Conservation (phyloP, 2,329 filamentous ascomycete species). For the Aspergillus pseudoglaucus region DNA sequence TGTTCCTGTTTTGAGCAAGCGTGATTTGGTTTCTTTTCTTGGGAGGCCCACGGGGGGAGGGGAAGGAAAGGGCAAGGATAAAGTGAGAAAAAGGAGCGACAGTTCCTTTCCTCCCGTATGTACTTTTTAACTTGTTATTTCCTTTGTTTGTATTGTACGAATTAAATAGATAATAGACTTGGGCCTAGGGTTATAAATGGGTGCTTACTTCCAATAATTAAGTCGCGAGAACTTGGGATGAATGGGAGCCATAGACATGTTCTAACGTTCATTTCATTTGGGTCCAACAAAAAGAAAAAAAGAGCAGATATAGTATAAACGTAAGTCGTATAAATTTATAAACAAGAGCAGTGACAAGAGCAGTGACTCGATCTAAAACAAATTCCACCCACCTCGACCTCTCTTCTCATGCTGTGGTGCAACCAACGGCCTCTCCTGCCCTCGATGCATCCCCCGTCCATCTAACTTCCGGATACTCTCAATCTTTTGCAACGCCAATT, state of each 20-base stretch:
- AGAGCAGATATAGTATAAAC: neutral
- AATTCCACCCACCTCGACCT: conserved; percentile 33
- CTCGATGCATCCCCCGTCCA: conserved; percentile 58
- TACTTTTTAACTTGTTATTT: conserved; percentile 3
- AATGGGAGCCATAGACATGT: too few species aligned
- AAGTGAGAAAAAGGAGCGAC: neutral
- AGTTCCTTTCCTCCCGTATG: conserved; percentile 1
- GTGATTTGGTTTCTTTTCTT: conserved; percentile 9
- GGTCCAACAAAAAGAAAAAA: neutral
- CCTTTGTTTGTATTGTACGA: neutral
- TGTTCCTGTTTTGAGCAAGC: neutral
- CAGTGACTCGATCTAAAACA: neutral
- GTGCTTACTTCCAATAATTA: neutral
- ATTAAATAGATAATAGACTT: neutral
- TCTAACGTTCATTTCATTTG: too few species aligned
- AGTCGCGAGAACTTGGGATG: neutral
- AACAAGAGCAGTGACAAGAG: neutral
- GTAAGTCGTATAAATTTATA: neutral
- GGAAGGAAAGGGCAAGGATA: too few species aligned
- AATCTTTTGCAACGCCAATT: conserved; percentile 93
- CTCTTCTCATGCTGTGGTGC: conserved; percentile 27
- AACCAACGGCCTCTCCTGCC: conserved; percentile 29
- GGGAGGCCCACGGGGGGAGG: too few species aligned
- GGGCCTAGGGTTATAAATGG: neutral
- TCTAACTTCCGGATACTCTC: conserved; percentile 82